phyloP scores from a whole-genome alignment of 257 asterid species.

The Buddleja alternifolia region DNA sequence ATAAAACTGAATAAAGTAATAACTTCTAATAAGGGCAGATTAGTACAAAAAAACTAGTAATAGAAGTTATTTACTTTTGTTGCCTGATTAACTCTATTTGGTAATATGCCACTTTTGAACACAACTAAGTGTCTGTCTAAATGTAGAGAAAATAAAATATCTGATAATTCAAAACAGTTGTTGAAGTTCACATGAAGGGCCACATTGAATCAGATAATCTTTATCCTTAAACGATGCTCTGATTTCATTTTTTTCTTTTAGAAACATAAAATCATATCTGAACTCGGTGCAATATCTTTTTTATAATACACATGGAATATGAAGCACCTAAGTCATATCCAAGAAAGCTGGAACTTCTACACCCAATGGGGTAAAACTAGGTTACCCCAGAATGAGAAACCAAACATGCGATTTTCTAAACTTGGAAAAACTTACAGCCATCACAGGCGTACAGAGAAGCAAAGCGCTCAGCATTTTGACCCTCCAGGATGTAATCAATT shows the following conservation, averaged over 20 bases:
- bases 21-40: background rate
- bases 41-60: background rate
- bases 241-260: too few relatives aligned
- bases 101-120: background rate
- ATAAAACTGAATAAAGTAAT: slow-evolving; percentile 1
- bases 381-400: slow-evolving; percentile 17
- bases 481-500: slow-evolving; percentile 96
- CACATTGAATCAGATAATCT: too few relatives aligned
- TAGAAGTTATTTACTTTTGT: background rate
- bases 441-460: slow-evolving; percentile 70
- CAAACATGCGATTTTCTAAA: background rate
- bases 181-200: too few relatives aligned
- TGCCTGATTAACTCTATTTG: background rate
- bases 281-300: too few relatives aligned
- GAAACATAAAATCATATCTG: too few relatives aligned
- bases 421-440: slow-evolving; percentile 52
- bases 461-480: slow-evolving; percentile 95
- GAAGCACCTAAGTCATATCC: slow-evolving; percentile 8
- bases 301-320: background rate
- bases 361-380: background rate
- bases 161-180: background rate
- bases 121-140: background rate
- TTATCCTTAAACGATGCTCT: too few relatives aligned
- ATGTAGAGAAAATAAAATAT: background rate
- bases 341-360: slow-evolving; percentile 19